Percentiles rank a stretch among this genome's conserved stretches.
Conservation (phyloP, 768 basidiomycete species). For the Pisolithus microcarpus region DNA sequence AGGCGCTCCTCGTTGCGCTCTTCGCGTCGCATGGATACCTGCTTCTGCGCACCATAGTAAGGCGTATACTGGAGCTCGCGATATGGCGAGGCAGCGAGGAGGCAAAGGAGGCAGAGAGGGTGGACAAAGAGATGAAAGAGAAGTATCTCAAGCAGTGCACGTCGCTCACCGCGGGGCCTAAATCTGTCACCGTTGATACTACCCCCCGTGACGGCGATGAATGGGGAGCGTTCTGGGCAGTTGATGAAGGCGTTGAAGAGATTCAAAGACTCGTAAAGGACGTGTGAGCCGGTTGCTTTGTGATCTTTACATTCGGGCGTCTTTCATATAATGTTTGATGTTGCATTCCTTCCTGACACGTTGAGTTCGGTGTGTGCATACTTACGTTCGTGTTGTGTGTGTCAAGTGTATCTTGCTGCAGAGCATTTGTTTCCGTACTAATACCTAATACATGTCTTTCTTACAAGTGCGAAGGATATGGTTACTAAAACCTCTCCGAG, state of each 20-base stretch:
- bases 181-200: neutral
- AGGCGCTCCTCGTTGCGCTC: conserved; percentile 67
- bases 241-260: conserved; percentile 70
- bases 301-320: too few species aligned
- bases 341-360: too few species aligned
- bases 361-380: too few species aligned
- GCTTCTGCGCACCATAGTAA: conserved; percentile 50
- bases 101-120: conserved; percentile 46
- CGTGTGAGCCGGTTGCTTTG: conserved; percentile 11
- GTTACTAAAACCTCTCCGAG: neutral
- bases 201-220: conserved; percentile 11
- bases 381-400: too few species aligned
- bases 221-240: conserved; percentile 52
- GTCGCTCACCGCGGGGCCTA: conserved; percentile 2
- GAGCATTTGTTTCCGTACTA: neutral
- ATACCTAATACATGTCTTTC: neutral
- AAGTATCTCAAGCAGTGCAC: conserved; percentile 27
- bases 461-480: neutral
- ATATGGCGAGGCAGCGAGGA: conserved; percentile 73
- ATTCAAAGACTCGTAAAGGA: conserved; percentile 62
- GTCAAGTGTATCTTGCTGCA: too few species aligned
- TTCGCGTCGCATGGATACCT: conserved; percentile 85
- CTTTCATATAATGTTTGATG: too few species aligned
- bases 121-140: conserved; percentile 49
- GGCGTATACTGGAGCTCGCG: conserved; percentile 66